Evolutionary conservation across 192 early-diverging fungal species (phyloP).

Genomic region (Kickxella alabastrina): DNA sequence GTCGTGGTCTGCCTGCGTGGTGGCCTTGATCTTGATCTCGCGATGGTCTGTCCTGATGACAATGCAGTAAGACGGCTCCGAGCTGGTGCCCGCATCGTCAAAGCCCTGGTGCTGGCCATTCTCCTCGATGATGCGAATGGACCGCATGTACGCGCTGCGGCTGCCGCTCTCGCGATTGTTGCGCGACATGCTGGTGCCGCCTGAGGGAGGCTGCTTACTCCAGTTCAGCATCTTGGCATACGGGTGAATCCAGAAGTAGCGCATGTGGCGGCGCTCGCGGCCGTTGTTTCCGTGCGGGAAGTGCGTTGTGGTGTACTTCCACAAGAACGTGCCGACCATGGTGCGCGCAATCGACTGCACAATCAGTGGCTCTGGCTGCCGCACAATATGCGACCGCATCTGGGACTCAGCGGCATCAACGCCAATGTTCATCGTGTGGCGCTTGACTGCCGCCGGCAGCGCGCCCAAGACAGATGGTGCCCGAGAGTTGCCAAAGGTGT

Average conservation of each 20-base stretch:
- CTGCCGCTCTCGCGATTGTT: slow-evolving; percentile 33
- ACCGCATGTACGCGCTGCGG: slow-evolving; percentile 62
- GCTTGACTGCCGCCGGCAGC: not conserved
- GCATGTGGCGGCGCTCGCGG: slow-evolving; percentile 60
- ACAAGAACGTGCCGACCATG: slow-evolving; percentile 74
- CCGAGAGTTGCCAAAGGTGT: not conserved
- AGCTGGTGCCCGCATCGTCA: slow-evolving; percentile 9
- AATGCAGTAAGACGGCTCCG: slow-evolving; percentile 57
- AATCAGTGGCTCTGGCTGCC: slow-evolving; percentile 59
- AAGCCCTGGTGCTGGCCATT: slow-evolving; percentile 6
- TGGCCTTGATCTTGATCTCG: slow-evolving; percentile 71
- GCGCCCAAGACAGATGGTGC: not conserved
- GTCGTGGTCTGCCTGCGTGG: slow-evolving; percentile 62
- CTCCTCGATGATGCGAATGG: slow-evolving; percentile 56
- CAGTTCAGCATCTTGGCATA: slow-evolving; percentile 77
- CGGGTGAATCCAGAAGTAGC: slow-evolving; percentile 81
- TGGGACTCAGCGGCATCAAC: slow-evolving; percentile 17
- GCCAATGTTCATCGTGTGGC: slow-evolving; percentile 21
- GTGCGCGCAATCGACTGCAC: slow-evolving; percentile 69
- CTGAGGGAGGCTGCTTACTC: slow-evolving; percentile 59
- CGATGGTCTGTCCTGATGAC: slow-evolving; percentile 64
- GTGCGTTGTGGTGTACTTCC: slow-evolving; percentile 64
- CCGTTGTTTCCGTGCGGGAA: slow-evolving; percentile 43
- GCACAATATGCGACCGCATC: slow-evolving; percentile 18
- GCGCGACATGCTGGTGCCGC: slow-evolving; percentile 23